Base-by-base conservation (phyloP, 176 grass and related monocot genomes). In the Chrysopogon serrulatus region DNA sequence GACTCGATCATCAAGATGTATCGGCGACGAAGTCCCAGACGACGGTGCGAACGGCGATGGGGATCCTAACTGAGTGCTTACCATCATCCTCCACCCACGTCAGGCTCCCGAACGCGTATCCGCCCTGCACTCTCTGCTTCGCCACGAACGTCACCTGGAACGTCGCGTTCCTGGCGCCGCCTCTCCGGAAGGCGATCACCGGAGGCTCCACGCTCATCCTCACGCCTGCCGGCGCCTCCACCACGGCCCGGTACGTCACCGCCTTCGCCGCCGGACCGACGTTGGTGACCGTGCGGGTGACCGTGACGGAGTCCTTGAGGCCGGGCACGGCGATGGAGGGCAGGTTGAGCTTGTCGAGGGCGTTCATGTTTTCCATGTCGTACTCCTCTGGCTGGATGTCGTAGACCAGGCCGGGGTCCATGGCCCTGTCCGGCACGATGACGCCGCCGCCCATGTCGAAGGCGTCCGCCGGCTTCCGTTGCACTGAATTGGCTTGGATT, bases 81-180 rank as follows among this genome's bases (percentile, higher is more conserved):
- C 49, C 2, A 5, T 2, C 6, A n/a, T n/a, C 51, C 8, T n/a
- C n/a, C n/a, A 56, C 1, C 90, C 86, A 92, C 18, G 86, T 85
- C 24, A 91, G 27, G 72, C 86, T 88, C 2, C 90, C 86, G 2
- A 91, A 86, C 0, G 74, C 68, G 23, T 74, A 90, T 10, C 54
- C 64, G 5, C 74, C 35, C 2, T 86, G 83, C 11, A 87, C 61
- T 37, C 35, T 78, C 10, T 24, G 64, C 26, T 0, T 62, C 0
- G 82, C 27, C 6, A 2, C 32, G 27, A 88, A 72, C 0, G 19
- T 69, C 4, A 85, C 35, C 13, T 32, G 30, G 18, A 88, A 91
- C 1, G 40, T 73, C 3, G 17, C 45, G 1, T 1, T 77, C 10
- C 21, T 59, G 1, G n/a, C n/a, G n/a, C 34, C 35, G 3, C 37